These are phyloP conservation scores for Alternaria rosae DNA, from an alignment of 2,329 filamentous ascomycete genomes.

Conservation along the genomic window DNA sequence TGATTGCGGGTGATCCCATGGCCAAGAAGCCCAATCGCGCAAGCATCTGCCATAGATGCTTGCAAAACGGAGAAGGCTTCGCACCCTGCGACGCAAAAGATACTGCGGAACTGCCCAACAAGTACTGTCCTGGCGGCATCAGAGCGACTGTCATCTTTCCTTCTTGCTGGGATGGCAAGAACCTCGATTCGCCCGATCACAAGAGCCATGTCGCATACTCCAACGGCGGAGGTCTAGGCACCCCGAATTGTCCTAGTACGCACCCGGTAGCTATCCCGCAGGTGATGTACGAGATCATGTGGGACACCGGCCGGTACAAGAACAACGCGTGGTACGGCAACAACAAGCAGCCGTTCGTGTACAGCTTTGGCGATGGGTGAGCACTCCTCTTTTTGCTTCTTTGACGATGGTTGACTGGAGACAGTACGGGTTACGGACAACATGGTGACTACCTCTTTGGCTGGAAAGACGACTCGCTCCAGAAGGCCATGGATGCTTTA, in stretches of 20 bases:
- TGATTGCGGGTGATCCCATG: slow-evolving; percentile 38
- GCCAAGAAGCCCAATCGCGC: slow-evolving; percentile 25
- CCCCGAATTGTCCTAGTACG: slow-evolving; percentile 56
- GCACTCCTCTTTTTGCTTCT: neutral
- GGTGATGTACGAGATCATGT: slow-evolving; percentile 57
- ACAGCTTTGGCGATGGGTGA: slow-evolving; percentile 38
- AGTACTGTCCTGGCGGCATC: slow-evolving; percentile 78
- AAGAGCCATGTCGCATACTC: slow-evolving; percentile 72
- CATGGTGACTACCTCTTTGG: slow-evolving; percentile 39
- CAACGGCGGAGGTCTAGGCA: slow-evolving; percentile 34
- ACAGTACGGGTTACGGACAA: slow-evolving; percentile 25
- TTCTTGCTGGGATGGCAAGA: slow-evolving; percentile 72
- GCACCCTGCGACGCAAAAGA: slow-evolving; percentile 37
- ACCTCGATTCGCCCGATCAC: slow-evolving; percentile 62
- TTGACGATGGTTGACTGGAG: neutral
- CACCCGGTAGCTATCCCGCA: slow-evolving; percentile 57
- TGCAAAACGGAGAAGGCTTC: slow-evolving; percentile 27
- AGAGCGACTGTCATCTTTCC: slow-evolving; percentile 74
- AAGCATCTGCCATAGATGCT: slow-evolving; percentile 45
- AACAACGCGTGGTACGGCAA: slow-evolving; percentile 30
- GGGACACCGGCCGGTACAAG: slow-evolving; percentile 48
- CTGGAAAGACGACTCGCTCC: slow-evolving; percentile 39
- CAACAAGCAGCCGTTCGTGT: slow-evolving; percentile 39
- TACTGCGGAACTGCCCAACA: slow-evolving; percentile 61
- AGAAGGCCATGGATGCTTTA: slow-evolving; percentile 41